A percentile compares a stretch with the other conserved stretches of the same genome.
Evolutionary conservation across 768 basidiomycete genomes (phyloP).

Genomic region (Rhodotorula toruloides): DNA sequence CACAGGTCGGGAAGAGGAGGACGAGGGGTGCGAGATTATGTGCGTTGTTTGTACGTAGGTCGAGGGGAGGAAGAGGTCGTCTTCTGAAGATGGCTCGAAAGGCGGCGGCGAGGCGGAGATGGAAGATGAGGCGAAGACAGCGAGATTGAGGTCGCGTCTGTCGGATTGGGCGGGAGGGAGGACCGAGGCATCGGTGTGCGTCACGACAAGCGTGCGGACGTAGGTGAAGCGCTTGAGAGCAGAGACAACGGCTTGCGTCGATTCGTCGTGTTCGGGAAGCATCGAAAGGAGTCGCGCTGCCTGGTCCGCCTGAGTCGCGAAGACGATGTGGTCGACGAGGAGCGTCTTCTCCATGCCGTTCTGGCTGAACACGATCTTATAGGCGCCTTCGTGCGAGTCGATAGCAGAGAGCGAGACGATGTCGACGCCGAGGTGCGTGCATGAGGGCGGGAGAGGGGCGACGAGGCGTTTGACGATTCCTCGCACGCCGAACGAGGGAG

Average conservation of each 20-base stretch:
- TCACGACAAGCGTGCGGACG: slow-evolving; percentile 53
- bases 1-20: slow-evolving; percentile 46
- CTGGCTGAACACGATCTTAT: background rate
- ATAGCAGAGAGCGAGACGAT: slow-evolving; percentile 52
- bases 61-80: slow-evolving; percentile 44
- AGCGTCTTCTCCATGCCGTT: background rate
- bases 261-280: too few species aligned
- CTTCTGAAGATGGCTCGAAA: too few species aligned
- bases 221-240: slow-evolving; percentile 58
- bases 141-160: slow-evolving; percentile 63
- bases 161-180: slow-evolving; percentile 56
- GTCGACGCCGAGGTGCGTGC: slow-evolving; percentile 57
- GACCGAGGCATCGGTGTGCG: slow-evolving; percentile 62
- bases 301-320: slow-evolving; percentile 69
- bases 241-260: too few species aligned
- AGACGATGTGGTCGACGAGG: slow-evolving; percentile 58
- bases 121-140: slow-evolving; percentile 1
- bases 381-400: background rate
- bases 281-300: slow-evolving; percentile 54
- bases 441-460: slow-evolving; percentile 46
- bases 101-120: background rate
- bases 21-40: slow-evolving; percentile 47
- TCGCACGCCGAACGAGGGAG: slow-evolving; percentile 54
- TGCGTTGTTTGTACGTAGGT: slow-evolving; percentile 70
- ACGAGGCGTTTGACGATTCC: slow-evolving; percentile 59